Percentiles rank a stretch among this genome's conserved stretches.
These are phyloP conservation scores for Pseudozyma hubeiensis DNA, from an alignment of 1,284 basidiomycete species.

Conservation along the genomic window DNA sequence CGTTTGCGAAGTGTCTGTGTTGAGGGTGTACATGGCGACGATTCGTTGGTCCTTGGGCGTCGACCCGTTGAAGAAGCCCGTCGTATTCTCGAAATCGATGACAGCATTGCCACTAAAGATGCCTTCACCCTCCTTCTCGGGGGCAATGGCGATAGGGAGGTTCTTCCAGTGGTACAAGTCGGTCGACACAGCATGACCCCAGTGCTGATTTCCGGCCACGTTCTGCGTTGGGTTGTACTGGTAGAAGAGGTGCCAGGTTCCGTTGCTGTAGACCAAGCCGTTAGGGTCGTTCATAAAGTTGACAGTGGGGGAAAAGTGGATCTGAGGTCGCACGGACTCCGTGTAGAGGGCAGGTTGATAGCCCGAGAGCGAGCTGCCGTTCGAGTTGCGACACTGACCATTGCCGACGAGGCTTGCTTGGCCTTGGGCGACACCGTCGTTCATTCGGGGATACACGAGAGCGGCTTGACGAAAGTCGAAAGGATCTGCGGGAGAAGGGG, in stretches of 20 bases:
- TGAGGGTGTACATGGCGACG: conserved; percentile 71
- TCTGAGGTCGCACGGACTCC: conserved; percentile 53
- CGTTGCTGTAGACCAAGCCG: conserved; percentile 68
- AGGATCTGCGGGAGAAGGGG: conserved; percentile 27
- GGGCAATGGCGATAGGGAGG: conserved; percentile 68
- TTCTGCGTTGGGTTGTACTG: conserved; percentile 70
- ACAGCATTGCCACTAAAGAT: conserved; percentile 70
- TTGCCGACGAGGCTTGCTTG: conserved; percentile 8
- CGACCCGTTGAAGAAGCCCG: conserved; percentile 70
- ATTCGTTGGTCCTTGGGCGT: conserved; percentile 65
- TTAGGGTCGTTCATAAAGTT: conserved; percentile 71
- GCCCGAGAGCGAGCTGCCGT: conserved; percentile 30
- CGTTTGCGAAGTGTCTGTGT: conserved; percentile 67
- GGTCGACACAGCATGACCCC: conserved; percentile 71
- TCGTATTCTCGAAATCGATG: conserved; percentile 70
- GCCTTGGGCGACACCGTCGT: conserved; percentile 1
- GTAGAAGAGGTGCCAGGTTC: conserved; percentile 71
- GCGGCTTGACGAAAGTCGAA: conserved; percentile 20
- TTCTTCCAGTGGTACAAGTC: conserved; percentile 71
- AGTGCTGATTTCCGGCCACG: conserved; percentile 70
- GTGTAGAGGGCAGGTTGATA: conserved; percentile 35
- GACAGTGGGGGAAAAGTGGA: conserved; percentile 59
- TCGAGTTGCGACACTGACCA: conserved; percentile 37
- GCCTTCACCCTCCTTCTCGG: conserved; percentile 57
- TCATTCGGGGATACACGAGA: conserved; percentile 25